Base-by-base conservation (phyloP, 768 basidiomycete species). In the Kwoniella bestiolae region DNA sequence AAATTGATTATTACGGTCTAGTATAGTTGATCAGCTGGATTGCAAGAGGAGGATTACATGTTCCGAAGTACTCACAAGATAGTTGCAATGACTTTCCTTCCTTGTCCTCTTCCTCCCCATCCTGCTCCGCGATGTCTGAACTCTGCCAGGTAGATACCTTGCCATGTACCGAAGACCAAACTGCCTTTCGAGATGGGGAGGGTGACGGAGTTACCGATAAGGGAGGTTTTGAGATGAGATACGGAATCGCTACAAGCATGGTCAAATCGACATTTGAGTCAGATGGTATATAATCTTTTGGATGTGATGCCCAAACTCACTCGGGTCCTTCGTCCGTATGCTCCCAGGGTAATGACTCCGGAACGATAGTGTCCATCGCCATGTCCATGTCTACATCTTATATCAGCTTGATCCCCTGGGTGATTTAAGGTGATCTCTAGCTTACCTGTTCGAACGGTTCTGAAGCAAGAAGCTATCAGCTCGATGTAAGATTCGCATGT, bases 271-370 rank as follows among this genome's bases (percentile, higher is more conserved):
- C 56, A 44, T 25, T 57, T 29, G 14, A 9, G 45, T 3, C 21
- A 16, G 16, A 31, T 58, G 12, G 21, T 1, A 1, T 32, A 12
- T 46, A 53, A 18, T 25, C 18, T 45, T 5, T 6, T 23, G 60
- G 26, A 21, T 26, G 44, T 34, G 25, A 61, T 31, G 46, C 25
- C 66, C 26, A 38, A 11, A 83, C 89, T 82, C 77, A 93, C 92
- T 95, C 93, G 50, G 89, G 90, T 23, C 92, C 93, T 83, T 97
- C 94, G 76, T 93, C 92, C 0, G 88, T 91, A 79, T 96, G 94
- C 41, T 83, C 83, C 92, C 93, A 95, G 56, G 86, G 81, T 14
- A 94, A 83, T 14, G 78, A 84, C 77, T 96, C 93, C 0, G 94
- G 94, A 0, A 97, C 92, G 64, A 96, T 87, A 31, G 82, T 85